Evolutionary conservation across 768 basidiomycete genomes (phyloP).

Genomic region (Filobasidium floriforme): DNA sequence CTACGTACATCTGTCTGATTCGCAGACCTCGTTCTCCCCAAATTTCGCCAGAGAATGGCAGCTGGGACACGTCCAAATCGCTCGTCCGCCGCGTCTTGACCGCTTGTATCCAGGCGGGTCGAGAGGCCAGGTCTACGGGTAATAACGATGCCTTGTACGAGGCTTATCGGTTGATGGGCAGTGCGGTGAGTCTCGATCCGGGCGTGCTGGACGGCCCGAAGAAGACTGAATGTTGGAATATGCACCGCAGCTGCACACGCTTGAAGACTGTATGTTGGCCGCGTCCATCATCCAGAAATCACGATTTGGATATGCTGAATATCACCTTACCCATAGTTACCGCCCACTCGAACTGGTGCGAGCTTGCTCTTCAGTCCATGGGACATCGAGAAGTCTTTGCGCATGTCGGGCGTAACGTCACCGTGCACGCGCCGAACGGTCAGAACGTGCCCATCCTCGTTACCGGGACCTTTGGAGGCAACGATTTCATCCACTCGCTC

Average conservation of each 20-base stretch:
- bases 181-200: conserved; percentile 27
- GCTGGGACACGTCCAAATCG: conserved; percentile 69
- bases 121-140: conserved; percentile 42
- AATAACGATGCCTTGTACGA: conserved; percentile 49
- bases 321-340: conserved; percentile 46
- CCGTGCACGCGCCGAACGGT: conserved; percentile 67
- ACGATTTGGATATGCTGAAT: not conserved
- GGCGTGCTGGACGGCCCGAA: too few species aligned
- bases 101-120: conserved; percentile 69
- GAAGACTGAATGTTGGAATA: not conserved
- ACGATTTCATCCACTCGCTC: conserved; percentile 56
- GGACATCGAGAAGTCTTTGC: conserved; percentile 71
- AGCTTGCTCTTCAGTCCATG: conserved; percentile 64
- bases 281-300: not conserved
- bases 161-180: conserved; percentile 67
- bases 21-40: not conserved
- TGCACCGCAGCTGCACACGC: conserved; percentile 55
- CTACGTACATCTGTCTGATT: too few species aligned
- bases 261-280: conserved; percentile 59
- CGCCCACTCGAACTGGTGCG: conserved; percentile 72
- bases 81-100: conserved; percentile 58
- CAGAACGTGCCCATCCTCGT: conserved; percentile 71
- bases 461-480: conserved; percentile 55
- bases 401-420: conserved; percentile 74
- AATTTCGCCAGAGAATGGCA: conserved; percentile 46